Conservation (phyloP, 192 early-diverging fungal species). For the Phycomyces nitens region DNA sequence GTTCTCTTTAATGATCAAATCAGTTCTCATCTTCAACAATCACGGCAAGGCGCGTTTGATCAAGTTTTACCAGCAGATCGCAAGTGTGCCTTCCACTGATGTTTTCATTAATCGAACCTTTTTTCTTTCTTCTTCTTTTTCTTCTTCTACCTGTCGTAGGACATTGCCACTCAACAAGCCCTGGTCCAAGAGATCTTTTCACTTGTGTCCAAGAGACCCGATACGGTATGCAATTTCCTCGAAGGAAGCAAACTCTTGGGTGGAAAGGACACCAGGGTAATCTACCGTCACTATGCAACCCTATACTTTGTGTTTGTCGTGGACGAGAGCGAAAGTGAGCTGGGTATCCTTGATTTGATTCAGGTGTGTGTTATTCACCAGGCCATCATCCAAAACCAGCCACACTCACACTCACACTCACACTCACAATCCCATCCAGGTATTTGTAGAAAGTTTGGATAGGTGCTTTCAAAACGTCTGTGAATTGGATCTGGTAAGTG, state of each 20-base stretch:
- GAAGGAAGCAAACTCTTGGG: constrained; percentile 79
- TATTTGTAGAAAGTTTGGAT: constrained; percentile 95
- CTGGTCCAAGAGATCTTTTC: constrained; percentile 86
- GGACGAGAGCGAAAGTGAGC: constrained; percentile 92
- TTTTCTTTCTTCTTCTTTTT: neutral
- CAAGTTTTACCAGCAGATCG: constrained; percentile 92
- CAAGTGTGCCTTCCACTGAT: constrained; percentile 29
- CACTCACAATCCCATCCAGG: constrained; percentile 39
- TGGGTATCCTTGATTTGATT: constrained; percentile 94
- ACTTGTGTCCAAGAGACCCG: constrained; percentile 81
- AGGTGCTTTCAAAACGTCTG: constrained; percentile 93
- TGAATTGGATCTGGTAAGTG: constrained; percentile 85
- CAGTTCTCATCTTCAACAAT: constrained; percentile 99
- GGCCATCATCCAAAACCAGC: too few species aligned
- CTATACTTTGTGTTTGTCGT: constrained; percentile 99
- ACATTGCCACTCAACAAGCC: constrained; percentile 78
- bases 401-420: neutral
- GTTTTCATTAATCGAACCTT: neutral
- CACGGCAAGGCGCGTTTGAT: constrained; percentile 92
- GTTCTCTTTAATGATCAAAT: constrained; percentile 72
- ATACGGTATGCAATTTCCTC: constrained; percentile 89
- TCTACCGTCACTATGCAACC: constrained; percentile 96
- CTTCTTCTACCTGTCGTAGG: constrained; percentile 41
- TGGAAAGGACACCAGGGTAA: constrained; percentile 83
- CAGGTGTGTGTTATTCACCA: constrained; percentile 52